Conservation (phyloP, 2,329 filamentous ascomycete species). For the Diaporthe vaccinii region DNA sequence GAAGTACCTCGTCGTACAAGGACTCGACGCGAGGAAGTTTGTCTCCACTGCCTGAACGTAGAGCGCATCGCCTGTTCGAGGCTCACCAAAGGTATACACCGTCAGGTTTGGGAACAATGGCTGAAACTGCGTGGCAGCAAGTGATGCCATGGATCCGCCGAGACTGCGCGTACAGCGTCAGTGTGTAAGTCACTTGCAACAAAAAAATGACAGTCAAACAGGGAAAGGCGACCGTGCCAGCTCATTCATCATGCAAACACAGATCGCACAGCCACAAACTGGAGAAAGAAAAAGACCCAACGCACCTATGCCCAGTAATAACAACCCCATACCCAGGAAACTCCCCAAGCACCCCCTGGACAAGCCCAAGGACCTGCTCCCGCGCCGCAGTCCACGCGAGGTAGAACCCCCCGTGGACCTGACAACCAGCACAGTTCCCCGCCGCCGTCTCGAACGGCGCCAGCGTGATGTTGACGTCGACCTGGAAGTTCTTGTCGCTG, state of each 20-base stretch:
- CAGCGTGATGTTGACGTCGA: conserved; percentile 17
- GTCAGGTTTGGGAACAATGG: conserved; percentile 11
- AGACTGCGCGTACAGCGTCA: background rate
- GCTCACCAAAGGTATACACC: conserved; percentile 16
- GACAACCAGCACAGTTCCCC: background rate
- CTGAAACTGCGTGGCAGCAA: conserved; percentile 22
- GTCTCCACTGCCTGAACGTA: conserved; percentile 12
- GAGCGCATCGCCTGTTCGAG: conserved; percentile 6
- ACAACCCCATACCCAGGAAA: conserved; percentile 20
- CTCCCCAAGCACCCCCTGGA: background rate
- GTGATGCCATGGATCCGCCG: conserved; percentile 18
- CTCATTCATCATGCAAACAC: background rate
- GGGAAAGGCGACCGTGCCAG: fast-evolving
- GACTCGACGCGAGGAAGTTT: conserved; percentile 12
- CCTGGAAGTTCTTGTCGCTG: conserved; percentile 8
- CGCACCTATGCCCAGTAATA: conserved; percentile 10
- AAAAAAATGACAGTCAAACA: background rate
- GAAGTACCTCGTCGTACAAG: conserved; percentile 9
- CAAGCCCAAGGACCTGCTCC: background rate
- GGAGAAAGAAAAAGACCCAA: background rate
- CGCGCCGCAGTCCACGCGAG: conserved; percentile 12
- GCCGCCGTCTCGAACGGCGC: conserved; percentile 16
- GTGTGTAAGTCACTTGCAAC: background rate
- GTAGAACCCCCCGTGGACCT: background rate
- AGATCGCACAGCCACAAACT: background rate